phyloP scores from a whole-genome alignment of 73 alveolate species.

The Tetrahymena malaccensis region DNA sequence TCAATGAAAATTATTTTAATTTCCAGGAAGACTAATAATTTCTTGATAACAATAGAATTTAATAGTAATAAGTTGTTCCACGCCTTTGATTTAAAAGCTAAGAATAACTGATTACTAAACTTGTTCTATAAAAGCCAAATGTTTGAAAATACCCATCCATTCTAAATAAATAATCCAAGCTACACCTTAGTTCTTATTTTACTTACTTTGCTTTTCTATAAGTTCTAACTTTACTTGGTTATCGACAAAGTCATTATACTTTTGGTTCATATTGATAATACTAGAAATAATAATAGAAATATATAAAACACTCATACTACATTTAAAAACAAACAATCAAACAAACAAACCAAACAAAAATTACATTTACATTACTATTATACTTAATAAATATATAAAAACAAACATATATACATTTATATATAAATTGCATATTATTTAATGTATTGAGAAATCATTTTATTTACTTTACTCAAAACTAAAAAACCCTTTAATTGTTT shows the following conservation, averaged over 20 bases:
- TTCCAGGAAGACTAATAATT: neutral
- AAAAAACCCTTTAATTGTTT: too few species aligned
- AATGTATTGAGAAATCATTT: neutral
- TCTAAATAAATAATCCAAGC: too few species aligned
- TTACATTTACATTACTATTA: neutral
- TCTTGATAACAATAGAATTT: neutral
- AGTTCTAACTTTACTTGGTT: too few species aligned
- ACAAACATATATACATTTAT: too few species aligned
- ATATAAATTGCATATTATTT: too few species aligned
- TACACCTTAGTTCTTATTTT: too few species aligned
- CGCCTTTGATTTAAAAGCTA: neutral
- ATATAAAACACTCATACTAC: neutral
- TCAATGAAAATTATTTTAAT: neutral
- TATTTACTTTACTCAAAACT: neutral
- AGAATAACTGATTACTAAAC: neutral
- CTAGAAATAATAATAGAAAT: neutral
- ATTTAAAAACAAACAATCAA: too few species aligned
- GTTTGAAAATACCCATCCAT: neutral
- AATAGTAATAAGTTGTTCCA: neutral
- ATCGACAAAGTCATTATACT: too few species aligned
- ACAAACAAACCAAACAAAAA: too few species aligned
- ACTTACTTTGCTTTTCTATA: too few species aligned
- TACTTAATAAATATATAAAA: too few species aligned
- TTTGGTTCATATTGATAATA: too few species aligned
- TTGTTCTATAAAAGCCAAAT: neutral